Evolutionary conservation across 495 filamentous ascomycete species (phyloP), one percentile per base, ranked within the genome.

Genomic region (Staphylotrichum tortipilum): DNA sequence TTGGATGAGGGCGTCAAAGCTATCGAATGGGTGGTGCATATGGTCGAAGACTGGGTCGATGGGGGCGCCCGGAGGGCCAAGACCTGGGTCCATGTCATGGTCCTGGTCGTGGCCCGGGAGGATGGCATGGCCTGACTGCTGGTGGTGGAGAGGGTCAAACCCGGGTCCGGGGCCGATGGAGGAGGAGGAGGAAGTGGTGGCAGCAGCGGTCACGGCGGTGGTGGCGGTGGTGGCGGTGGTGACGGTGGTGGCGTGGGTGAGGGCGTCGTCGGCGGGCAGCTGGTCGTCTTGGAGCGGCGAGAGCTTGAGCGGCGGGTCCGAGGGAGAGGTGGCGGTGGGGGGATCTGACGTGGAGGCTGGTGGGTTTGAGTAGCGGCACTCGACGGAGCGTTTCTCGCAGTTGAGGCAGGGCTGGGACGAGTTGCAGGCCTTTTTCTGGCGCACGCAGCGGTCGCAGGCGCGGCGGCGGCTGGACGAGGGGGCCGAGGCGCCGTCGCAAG

Each of bases 391-490:
- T 23, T 51, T 53, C 35, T 54, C 54, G 45, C 61, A 64, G 48
- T 62, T 64, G 39, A 56, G 47, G 41, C 61, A 64, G 0, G 61
- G 61, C 38, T 62, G 59, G 26, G 37, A 30, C 11, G 59, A 60
- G 54, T 59, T 62, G 54, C 61, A 64, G 21, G 59, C 61, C 54
- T 62, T 64, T 45, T 64, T 64, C 44, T 62, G 59, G 44, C 59
- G 56, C 12, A 64, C 61, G 34, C 61, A 64, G 47, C 61, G 56
- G 39, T 64, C 59, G 26, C 61, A 64, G 24, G 61, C 56, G 18
- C 59, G 51, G 7, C 61, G 59, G 23, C 61, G 59, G 31, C 47
- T 53, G 4, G 56, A 49, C 1, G 56, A 47, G 1, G 49, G 12
- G 42, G 41, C 43, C 9, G 51, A 33, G 18, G 49, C 17, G 42